Evolutionary conservation across 139 green algal species (phyloP), one percentile per base, ranked within the genome.

Genomic region (Parachlorella kessleri): DNA sequence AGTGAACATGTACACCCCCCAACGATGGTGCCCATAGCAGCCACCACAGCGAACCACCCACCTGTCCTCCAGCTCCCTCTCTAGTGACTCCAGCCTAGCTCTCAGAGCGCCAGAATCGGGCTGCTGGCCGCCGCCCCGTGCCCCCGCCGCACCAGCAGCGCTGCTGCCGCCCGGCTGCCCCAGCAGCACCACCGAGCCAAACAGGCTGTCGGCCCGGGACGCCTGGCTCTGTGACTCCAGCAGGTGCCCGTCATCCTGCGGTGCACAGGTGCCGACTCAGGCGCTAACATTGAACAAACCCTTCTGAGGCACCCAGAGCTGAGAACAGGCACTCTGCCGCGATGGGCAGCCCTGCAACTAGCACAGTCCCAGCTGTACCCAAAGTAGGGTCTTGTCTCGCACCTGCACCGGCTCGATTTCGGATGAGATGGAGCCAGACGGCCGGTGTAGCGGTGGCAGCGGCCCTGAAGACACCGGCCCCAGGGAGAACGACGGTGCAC

Each of bases 361-460:
- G n/a, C n/a, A n/a, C n/a, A n/a, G n/a, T n/a, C n/a, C n/a, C n/a
- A n/a, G n/a, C n/a, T n/a, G n/a, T n/a, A n/a, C n/a, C n/a, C n/a
- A n/a, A n/a, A n/a, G n/a, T n/a, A n/a, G n/a, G n/a, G n/a, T n/a
- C n/a, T n/a, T n/a, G n/a, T n/a, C n/a, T n/a, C 36, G 33, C 66
- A 30, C 55, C 40, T 73, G 64, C 3, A 42, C 65, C 4, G 75
- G 75, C 66, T 80, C 75, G 28, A 80, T 80, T 26, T 80, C 75
- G 2, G 75, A 80, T 26, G 75, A 80, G 48, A 74, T 69, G 66
- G 63, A 73, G 14, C 54, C 66, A 7, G 39, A 64, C 0, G 40
- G 64, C 37, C 74, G 70, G 74, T 76, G 64, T 8, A 24, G 37
- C 40, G 30, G 55, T 54, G 24, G 72, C 40, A 63, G 3, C 24